Conservation (phyloP, 2,329 filamentous ascomycete species). For the Triangularia setosa region DNA sequence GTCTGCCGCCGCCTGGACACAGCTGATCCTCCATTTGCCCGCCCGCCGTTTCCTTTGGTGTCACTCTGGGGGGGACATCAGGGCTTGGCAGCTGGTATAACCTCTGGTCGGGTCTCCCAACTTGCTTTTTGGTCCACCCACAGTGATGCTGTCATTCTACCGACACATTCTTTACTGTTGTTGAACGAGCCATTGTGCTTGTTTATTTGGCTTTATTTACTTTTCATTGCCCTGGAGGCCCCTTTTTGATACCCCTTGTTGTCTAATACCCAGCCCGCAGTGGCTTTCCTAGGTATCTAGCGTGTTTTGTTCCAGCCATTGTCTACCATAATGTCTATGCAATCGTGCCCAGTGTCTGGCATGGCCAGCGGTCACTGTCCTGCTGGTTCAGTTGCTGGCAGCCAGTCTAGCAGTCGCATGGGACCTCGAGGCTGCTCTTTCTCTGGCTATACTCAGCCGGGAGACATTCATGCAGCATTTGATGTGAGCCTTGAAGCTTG, state of each 20-base stretch:
- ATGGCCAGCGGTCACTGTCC: slow-evolving; percentile 28
- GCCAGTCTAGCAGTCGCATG: slow-evolving; percentile 28
- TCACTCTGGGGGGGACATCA: neutral
- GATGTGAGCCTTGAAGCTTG: slow-evolving; percentile 29
- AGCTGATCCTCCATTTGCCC: neutral
- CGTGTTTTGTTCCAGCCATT: neutral
- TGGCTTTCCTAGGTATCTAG: neutral
- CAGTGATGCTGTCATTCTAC: neutral
- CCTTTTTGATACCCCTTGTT: neutral
- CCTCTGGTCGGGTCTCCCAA: neutral
- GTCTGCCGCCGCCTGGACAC: neutral
- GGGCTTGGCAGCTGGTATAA: neutral
- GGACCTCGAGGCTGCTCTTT: slow-evolving; percentile 36
- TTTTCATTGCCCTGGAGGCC: neutral
- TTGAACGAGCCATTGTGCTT: neutral
- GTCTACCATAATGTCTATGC: neutral
- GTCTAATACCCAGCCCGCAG: neutral
- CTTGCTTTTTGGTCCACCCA: neutral
- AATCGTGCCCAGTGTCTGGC: slow-evolving; percentile 30
- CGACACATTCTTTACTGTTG: neutral
- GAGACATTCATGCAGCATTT: slow-evolving; percentile 37
- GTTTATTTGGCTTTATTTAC: neutral
- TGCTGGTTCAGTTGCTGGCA: slow-evolving; percentile 27
- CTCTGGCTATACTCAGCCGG: slow-evolving; percentile 34
- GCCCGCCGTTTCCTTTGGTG: neutral